These are phyloP conservation scores for Fusarium coffeatum DNA, from an alignment of 2,329 filamentous ascomycete species.

Conservation along the genomic window DNA sequence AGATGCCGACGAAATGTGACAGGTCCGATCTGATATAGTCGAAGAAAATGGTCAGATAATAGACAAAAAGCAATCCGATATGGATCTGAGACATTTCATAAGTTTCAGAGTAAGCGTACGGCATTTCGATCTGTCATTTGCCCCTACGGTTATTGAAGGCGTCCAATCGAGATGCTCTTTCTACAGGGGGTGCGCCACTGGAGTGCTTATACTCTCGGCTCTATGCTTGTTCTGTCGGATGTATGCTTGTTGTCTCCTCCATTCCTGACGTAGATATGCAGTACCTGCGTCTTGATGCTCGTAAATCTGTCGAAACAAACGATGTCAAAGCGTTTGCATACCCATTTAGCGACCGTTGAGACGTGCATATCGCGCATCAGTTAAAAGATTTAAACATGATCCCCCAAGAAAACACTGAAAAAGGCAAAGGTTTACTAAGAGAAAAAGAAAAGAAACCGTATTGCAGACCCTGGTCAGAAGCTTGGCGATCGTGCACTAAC, in stretches of 20 bases:
- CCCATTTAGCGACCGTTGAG: neutral
- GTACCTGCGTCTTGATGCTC: neutral
- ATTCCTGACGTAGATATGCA: neutral
- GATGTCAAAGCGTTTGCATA: neutral
- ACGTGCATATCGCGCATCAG: neutral
- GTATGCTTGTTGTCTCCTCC: neutral
- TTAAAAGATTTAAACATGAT: neutral
- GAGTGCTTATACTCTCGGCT: neutral
- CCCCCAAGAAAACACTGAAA: neutral
- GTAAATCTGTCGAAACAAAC: neutral
- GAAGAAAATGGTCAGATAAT: neutral
- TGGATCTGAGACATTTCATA: neutral
- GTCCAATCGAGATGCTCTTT: neutral
- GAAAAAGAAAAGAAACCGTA: neutral
- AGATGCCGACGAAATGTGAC: neutral
- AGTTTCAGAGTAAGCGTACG: neutral
- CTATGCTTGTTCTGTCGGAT: neutral
- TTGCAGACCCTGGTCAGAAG: neutral
- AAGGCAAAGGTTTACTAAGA: accelerated
- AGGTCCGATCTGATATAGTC: neutral
- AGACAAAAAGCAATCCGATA: neutral
- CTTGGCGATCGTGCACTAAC: neutral
- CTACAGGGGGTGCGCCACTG: neutral
- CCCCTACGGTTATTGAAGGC: neutral
- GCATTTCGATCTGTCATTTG: neutral